Conservation (phyloP, 1,284 basidiomycete genomes). For the Ceratobasidium sp. region DNA sequence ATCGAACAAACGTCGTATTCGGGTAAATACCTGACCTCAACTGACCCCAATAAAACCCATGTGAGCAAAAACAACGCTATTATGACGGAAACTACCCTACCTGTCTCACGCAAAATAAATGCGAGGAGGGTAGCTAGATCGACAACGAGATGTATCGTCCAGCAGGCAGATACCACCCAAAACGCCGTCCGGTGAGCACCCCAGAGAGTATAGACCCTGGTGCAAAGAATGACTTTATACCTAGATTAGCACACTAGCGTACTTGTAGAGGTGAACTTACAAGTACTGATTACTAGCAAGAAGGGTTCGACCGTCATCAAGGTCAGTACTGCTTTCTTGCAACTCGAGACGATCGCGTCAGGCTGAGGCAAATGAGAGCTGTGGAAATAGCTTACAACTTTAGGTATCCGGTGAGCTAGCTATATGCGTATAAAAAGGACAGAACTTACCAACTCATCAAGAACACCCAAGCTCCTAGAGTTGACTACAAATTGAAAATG, state of each 20-base stretch:
- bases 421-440: not conserved
- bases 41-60: not conserved
- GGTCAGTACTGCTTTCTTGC: not conserved
- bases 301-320: not conserved
- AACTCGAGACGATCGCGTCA: not conserved
- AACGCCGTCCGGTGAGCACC: constrained; percentile 8
- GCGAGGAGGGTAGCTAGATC: not conserved
- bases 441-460: too few relatives aligned
- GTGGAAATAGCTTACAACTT: constrained; percentile 2
- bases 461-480: too few relatives aligned
- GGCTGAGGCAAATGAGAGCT: not conserved
- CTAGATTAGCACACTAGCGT: too few relatives aligned
- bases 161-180: constrained; percentile 10
- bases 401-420: not conserved
- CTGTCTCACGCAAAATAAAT: too few relatives aligned
- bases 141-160: not conserved
- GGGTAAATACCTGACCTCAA: not conserved
- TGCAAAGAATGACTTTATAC: not conserved
- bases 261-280: not conserved
- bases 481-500: too few relatives aligned
- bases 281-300: not conserved
- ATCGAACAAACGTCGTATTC: constrained; percentile 2
- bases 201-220: constrained; percentile 3
- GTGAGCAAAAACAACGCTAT: too few relatives aligned
- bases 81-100: too few relatives aligned